Conservation (phyloP, 345 rosid species). For the Acer negundo region DNA sequence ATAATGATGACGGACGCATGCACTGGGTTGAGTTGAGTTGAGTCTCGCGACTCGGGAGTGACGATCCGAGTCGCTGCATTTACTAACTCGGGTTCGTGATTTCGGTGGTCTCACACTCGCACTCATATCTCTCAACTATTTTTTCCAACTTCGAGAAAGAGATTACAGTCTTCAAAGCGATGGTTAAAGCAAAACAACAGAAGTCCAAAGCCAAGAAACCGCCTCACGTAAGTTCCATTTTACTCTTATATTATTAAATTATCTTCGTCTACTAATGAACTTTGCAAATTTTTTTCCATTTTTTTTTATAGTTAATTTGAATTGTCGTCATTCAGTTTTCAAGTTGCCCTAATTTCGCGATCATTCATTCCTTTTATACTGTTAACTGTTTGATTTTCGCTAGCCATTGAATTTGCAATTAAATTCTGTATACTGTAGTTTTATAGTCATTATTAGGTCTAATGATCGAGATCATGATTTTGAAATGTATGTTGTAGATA, state of each 20-base stretch:
- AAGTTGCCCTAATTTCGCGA: conserved; percentile 6
- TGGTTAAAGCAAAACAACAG: conserved; percentile 79
- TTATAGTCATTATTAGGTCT: neutral
- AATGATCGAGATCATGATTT: neutral
- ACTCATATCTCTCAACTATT: neutral
- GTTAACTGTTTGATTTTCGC: neutral
- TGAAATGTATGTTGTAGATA: neutral
- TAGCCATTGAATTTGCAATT: neutral
- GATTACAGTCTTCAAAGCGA: conserved; percentile 19
- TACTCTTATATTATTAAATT: neutral
- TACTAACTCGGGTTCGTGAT: neutral
- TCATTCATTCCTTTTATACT: neutral
- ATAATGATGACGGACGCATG: too few species aligned
- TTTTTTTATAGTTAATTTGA: neutral
- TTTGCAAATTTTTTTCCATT: neutral
- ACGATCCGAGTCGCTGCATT: neutral
- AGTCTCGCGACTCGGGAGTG: neutral
- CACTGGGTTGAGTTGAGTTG: neutral
- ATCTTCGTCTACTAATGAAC: neutral
- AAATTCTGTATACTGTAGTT: neutral
- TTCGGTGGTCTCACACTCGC: neutral
- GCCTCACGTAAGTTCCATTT: conserved; percentile 44
- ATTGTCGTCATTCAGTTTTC: neutral
- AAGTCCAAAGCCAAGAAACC: conserved; percentile 65
- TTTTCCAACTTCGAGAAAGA: neutral